These are phyloP conservation scores for Petrea volubilis DNA, from an alignment of 257 asterid species.

Conservation along the genomic window DNA sequence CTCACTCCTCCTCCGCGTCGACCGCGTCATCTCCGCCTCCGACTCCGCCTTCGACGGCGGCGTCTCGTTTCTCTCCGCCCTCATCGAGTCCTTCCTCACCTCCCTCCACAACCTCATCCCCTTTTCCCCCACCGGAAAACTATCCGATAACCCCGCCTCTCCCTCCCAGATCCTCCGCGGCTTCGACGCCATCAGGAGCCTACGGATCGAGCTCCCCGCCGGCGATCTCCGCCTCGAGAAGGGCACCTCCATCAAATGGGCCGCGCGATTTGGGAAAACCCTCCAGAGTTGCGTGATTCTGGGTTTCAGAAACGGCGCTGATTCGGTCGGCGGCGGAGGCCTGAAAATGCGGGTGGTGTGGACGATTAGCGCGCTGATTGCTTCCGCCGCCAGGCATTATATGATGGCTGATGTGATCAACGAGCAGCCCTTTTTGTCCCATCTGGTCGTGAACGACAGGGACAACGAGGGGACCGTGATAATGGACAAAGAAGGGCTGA, in stretches of 20 bases:
- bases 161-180: constrained; percentile 56
- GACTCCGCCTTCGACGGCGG: constrained; percentile 33
- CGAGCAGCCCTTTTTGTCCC: constrained; percentile 46
- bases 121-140: constrained; percentile 16
- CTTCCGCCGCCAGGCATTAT: constrained; percentile 65
- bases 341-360: constrained; percentile 65
- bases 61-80: constrained; percentile 36
- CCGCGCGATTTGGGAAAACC: constrained; percentile 55
- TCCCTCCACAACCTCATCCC: constrained; percentile 39
- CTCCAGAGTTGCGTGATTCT: constrained; percentile 57
- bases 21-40: constrained; percentile 55
- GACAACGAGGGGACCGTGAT: constrained; percentile 53
- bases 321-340: constrained; percentile 39
- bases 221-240: constrained; percentile 55
- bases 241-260: constrained; percentile 54
- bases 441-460: constrained; percentile 47
- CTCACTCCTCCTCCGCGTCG: constrained; percentile 65
- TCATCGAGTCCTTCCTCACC: constrained; percentile 45
- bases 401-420: constrained; percentile 53
- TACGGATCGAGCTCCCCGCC: constrained; percentile 59
- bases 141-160: constrained; percentile 26
- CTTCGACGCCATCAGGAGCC: constrained; percentile 41
- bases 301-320: constrained; percentile 40
- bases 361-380: constrained; percentile 66
- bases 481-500: constrained; percentile 51